Evolutionary conservation across 2,329 filamentous ascomycete species (phyloP).

Genomic region (Fusarium lyarnte): DNA sequence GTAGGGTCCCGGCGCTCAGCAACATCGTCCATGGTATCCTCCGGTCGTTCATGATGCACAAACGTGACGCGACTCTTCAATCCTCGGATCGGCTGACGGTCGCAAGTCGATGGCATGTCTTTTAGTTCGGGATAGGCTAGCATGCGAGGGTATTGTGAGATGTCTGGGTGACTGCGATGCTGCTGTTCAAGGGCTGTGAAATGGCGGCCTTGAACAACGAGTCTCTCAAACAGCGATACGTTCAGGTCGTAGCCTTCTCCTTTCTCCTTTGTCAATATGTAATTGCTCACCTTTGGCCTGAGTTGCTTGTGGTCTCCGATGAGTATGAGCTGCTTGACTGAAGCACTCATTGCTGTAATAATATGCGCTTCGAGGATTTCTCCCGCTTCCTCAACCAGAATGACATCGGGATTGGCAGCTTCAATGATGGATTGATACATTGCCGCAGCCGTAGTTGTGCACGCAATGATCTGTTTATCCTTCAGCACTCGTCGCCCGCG

Average conservation of each 20-base stretch:
- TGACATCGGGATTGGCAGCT: constrained; percentile 63
- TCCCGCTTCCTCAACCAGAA: constrained; percentile 77
- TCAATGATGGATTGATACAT: constrained; percentile 66
- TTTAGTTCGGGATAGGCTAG: constrained; percentile 70
- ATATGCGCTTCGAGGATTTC: constrained; percentile 75
- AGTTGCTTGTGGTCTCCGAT: constrained; percentile 81
- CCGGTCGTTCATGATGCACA: constrained; percentile 67
- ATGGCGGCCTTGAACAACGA: constrained; percentile 64
- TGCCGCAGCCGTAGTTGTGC: constrained; percentile 76
- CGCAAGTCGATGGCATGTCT: constrained; percentile 62
- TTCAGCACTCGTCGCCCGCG: constrained; percentile 56
- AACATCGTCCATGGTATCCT: constrained; percentile 56
- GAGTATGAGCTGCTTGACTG: constrained; percentile 70
- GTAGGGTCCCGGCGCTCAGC: constrained; percentile 61
- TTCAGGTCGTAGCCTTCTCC: constrained; percentile 74
- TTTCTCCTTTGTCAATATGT: constrained; percentile 68
- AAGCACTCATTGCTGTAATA: constrained; percentile 64
- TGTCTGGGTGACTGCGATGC: constrained; percentile 75
- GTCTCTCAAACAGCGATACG: constrained; percentile 73
- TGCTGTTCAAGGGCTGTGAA: constrained; percentile 67
- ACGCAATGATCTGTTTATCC: constrained; percentile 71
- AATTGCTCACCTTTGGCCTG: constrained; percentile 72
- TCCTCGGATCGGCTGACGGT: constrained; percentile 61
- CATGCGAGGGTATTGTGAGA: constrained; percentile 65
- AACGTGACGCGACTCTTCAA: constrained; percentile 71